Base-by-base conservation (phyloP, 805 yeast genomes). In the Starmerella tilneyi region DNA sequence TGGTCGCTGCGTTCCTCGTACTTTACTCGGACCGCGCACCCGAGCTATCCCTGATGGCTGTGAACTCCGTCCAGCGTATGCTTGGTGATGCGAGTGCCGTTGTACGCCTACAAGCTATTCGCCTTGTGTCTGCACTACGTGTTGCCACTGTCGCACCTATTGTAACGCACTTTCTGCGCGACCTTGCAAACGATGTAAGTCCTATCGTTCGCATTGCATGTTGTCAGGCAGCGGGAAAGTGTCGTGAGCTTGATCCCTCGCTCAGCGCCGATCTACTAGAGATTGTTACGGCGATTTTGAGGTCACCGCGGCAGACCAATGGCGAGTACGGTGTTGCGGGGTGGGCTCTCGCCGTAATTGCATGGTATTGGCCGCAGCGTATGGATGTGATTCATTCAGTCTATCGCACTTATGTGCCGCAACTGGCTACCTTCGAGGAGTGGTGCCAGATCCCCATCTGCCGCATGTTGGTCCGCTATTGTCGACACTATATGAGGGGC, bases 1-100 rank as follows among this genome's bases (percentile, higher is more conserved):
- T 89, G 59, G 95, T 86, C 2, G 76, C 84, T 63, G 69, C 81
- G 1, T 84, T 84, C 54, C 64, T 92, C 40, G 66, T 79, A 34
- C 71, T 82, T 45, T 85, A 76, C 60, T 92, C 94, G 20, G 94
- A 84, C 50, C 62, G 69, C 45, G 88, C 84, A 54, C 95, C 92
- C 9, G 94, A 88, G 60, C 73, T 84, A n/a, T 92, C 97, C 2
- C 70, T 92, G 17, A 68, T 92, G 37, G 78, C 95, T 1, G 83
- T 92, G 52, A 92, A 92, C 62, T 83, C 96, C 1, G 82, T 92
- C 40, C 98, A 92, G 61, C 85, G 83, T 62, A 72, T 84, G 1
- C 64, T 89, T 23, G 68, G 72, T 9, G 95, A 85, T 55, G 6
- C 47, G 12, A 73, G 72, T 49, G 81, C 94, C 2, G 71, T 75